Evolutionary conservation across 2,329 filamentous ascomycete genomes (phyloP), one percentile per base, ranked within the genome.

Genomic region (Fusarium proliferatum): DNA sequence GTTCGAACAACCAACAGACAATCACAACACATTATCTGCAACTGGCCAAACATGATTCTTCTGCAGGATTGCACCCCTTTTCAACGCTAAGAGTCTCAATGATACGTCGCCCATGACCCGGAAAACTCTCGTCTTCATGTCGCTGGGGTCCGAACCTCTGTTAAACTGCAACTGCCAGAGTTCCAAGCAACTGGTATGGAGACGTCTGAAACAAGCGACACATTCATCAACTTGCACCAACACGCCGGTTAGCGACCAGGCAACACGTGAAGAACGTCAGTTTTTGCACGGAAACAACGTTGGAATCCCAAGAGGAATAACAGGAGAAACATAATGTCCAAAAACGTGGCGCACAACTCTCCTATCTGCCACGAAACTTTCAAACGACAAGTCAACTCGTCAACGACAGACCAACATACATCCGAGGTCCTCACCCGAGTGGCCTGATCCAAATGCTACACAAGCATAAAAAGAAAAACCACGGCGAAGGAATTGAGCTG

Each of bases 331-430:
- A n/a, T 9, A 9, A 43, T 6, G 39, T 15, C 19, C 28, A 52
- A 56, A 46, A 48, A 33, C 13, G 9, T 57, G 26, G 28, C 12
- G 4, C 9, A 16, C n/a, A 43, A 42, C 55, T 48, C n/a, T 46
- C 19, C 59, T 66, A 59, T 17, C 41, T 61, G 33, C 42, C 55
- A 64, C 67, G 60, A 42, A 76, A 76, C 45, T 71, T 78, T 78
- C 76, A 78, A 78, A 78, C 61, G 51, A 61, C 33, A 60, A 39
- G 13, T 30, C 39, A 36, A 56, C 49, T 53, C 21, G 19, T 36
- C 28, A 41, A n/a, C 26, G 30, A 36, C 48, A 52, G 28, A 15
- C n/a, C 38, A 39, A 55, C 39, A 51, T 48, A 46, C 21, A 57
- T 21, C 23, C 5, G 23, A 48, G 16, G 38, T 38, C 46, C 16